phyloP scores from a whole-genome alignment of 345 rosid genomes.

The Gossypium mustelinum region DNA sequence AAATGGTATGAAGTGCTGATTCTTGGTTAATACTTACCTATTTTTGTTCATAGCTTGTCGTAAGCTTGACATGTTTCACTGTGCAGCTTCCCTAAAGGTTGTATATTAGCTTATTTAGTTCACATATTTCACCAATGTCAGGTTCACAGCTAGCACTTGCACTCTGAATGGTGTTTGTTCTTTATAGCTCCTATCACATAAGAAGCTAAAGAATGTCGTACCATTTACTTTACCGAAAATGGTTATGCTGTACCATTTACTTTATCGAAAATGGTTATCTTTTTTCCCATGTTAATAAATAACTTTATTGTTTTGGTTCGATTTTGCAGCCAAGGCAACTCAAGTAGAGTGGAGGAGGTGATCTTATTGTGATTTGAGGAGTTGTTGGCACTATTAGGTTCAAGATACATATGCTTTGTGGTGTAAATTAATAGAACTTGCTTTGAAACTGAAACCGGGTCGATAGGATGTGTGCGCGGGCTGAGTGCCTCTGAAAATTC shows the following conservation, averaged over 20 bases:
- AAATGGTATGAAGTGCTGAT: conserved; percentile 41
- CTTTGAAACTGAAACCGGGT: conserved; percentile 15
- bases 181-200: not conserved
- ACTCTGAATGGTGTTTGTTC: not conserved
- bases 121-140: not conserved
- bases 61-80: not conserved
- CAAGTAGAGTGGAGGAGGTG: conserved; percentile 62
- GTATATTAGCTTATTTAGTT: not conserved
- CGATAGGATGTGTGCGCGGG: conserved; percentile 18
- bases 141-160: not conserved
- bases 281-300: not conserved
- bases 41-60: not conserved
- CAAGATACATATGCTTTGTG: conserved; percentile 11
- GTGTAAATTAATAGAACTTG: conserved; percentile 10
- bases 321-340: conserved; percentile 49
- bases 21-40: conserved; percentile 4
- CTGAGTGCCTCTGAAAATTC: not conserved
- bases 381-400: conserved; percentile 6
- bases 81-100: not conserved
- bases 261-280: not conserved
- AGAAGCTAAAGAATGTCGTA: not conserved
- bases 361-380: conserved; percentile 13
- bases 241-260: not conserved
- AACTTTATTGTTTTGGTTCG: not conserved
- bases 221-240: not conserved